phyloP scores from a whole-genome alignment of 306 rosid species.

The Medicago ruthenica region DNA sequence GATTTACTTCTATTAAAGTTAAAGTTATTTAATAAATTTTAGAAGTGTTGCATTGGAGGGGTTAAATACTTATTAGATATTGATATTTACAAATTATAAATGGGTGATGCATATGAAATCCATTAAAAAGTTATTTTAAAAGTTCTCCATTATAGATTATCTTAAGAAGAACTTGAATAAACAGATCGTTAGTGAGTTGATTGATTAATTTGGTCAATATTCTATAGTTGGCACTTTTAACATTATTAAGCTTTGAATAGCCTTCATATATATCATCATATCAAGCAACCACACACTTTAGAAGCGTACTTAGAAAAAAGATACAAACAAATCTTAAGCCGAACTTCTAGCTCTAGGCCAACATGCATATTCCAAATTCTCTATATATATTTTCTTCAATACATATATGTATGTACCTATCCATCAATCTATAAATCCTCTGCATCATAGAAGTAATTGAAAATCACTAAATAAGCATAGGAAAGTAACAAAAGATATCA shows the following conservation, averaged over 20 bases:
- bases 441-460: constrained; percentile 19
- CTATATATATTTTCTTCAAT: constrained; percentile 36
- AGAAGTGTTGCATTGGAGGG: too few species aligned
- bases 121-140: too few species aligned
- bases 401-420: neutral
- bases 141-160: too few species aligned
- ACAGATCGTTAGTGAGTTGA: too few species aligned
- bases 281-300: constrained; percentile 41
- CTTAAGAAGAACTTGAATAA: too few species aligned
- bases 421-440: constrained; percentile 37
- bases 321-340: constrained; percentile 48
- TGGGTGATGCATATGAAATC: too few species aligned
- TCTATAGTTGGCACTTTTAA: neutral
- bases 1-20: too few species aligned
- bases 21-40: too few species aligned
- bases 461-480: constrained; percentile 38
- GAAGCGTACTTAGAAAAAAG: constrained; percentile 21
- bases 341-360: constrained; percentile 37
- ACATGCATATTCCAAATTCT: neutral
- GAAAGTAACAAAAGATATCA: constrained; percentile 26
- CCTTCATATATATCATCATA: neutral
- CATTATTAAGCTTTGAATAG: constrained; percentile 10
- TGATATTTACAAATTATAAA: too few species aligned
- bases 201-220: neutral
- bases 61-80: too few species aligned